Evolutionary conservation across 306 rosid genomes (phyloP), one percentile per base, ranked within the genome.

Genomic region (Cucumis hystrix): DNA sequence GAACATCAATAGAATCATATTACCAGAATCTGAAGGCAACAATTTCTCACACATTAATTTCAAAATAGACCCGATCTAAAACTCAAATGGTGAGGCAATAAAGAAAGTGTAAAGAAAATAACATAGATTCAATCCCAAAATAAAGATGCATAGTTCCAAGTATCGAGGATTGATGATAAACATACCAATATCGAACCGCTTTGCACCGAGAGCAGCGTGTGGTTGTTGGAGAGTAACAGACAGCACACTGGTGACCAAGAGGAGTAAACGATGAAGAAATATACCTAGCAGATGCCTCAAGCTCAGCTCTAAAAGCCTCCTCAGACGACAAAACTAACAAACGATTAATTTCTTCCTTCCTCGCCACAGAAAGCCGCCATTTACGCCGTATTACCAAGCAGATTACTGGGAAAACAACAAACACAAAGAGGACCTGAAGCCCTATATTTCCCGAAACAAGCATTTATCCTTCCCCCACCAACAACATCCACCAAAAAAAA

Each of bases 151-250:
- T 18, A 62, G 67, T 47, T 20, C 25, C 47, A 10, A 40, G 49
- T 18, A 2, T 21, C 37, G 40, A 13, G 43, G 23, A 30, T 33
- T 17, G 47, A 52, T 13, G 78, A 58, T 11, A 12, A 73, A 79
- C 88, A 13, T 83, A 94, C 97, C 98, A 94, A 88, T 94, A 94
- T 6, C 91, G 97, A 78, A 90, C 95, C 18, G 89, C 87, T 85
- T 90, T 94, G 84, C 98, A 94, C 71, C 83, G 86, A 21, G 97
- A 84, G 45, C 98, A 94, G 20, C 95, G 92, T 2, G 89, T 86
- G 25, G 91, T 86, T 74, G 97, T 91, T 30, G 96, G 93, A 73
- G 84, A 77, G 70, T 81, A 90, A 81, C 98, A 94, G 8, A 90
- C 91, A 18, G 89, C 91, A 37, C 98, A 94, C 71, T 84, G 89